These are phyloP conservation scores for Dothideomycetes sp. DNA, from an alignment of 2,329 filamentous ascomycete genomes.

Conservation along the genomic window DNA sequence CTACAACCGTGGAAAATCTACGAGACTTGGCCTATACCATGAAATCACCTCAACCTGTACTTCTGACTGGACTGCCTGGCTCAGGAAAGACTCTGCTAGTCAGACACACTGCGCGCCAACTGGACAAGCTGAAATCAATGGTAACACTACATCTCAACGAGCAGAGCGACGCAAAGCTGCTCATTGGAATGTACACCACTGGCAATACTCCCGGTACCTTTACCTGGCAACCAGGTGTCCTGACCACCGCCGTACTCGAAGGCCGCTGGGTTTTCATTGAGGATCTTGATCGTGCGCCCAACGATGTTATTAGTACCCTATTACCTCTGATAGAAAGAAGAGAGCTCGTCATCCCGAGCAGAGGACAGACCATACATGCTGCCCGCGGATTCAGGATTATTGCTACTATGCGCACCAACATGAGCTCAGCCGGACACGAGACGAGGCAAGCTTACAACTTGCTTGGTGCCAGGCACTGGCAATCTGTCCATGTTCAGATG, in stretches of 20 bases:
- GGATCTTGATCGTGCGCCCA: slow-evolving; percentile 87
- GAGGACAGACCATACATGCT: slow-evolving; percentile 76
- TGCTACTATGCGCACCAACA: slow-evolving; percentile 70
- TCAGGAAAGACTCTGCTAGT: slow-evolving; percentile 84
- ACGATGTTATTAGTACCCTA: slow-evolving; percentile 86
- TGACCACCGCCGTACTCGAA: slow-evolving; percentile 88
- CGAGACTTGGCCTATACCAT: slow-evolving; percentile 57
- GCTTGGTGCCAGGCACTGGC: slow-evolving; percentile 81
- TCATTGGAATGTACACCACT: slow-evolving; percentile 88
- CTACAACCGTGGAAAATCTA: slow-evolving; percentile 64
- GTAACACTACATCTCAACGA: slow-evolving; percentile 94
- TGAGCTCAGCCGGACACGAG: slow-evolving; percentile 57
- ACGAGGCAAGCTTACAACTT: slow-evolving; percentile 57
- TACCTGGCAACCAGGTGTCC: slow-evolving; percentile 79
- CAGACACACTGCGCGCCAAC: slow-evolving; percentile 66
- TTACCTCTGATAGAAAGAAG: slow-evolving; percentile 84
- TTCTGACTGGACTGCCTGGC: slow-evolving; percentile 74
- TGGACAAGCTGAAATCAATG: slow-evolving; percentile 72
- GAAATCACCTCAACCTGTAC: slow-evolving; percentile 56
- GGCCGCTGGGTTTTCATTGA: slow-evolving; percentile 96
- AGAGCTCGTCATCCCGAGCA: slow-evolving; percentile 81
- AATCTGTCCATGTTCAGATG: slow-evolving; percentile 56
- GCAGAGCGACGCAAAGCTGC: slow-evolving; percentile 93
- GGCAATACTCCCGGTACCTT: slow-evolving; percentile 82
- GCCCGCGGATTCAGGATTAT: slow-evolving; percentile 80